phyloP scores from a whole-genome alignment of 306 rosid genomes.

The Malus fusca region DNA sequence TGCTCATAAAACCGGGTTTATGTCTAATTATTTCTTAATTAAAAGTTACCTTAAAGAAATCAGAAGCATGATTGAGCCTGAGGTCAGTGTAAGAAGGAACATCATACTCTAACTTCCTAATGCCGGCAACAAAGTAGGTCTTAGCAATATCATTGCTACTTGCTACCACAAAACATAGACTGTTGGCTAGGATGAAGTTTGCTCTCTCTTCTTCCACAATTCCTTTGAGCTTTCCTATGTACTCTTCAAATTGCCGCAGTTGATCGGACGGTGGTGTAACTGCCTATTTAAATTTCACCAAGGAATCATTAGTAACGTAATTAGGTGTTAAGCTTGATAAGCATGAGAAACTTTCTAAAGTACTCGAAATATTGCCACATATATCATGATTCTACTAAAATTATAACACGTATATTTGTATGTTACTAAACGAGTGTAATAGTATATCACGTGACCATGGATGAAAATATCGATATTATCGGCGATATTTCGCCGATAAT shows the following conservation, averaged over 20 bases:
- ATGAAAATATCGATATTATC: too few species aligned
- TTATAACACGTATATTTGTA: too few species aligned
- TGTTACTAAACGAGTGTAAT: not conserved
- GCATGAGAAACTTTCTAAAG: too few species aligned
- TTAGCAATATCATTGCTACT: slow-evolving; percentile 57
- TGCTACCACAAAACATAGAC: slow-evolving; percentile 27
- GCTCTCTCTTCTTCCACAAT: slow-evolving; percentile 41
- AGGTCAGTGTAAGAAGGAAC: slow-evolving; percentile 38
- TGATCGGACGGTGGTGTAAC: slow-evolving; percentile 36
- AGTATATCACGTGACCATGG: too few species aligned
- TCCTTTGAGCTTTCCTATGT: slow-evolving; percentile 32
- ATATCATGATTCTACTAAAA: too few species aligned
- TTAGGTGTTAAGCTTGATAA: too few species aligned
- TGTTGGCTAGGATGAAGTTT: slow-evolving; percentile 38
- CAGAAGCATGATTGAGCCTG: slow-evolving; percentile 27
- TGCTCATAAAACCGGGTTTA: too few species aligned
- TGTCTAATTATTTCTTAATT: too few species aligned
- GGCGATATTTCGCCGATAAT: too few species aligned
- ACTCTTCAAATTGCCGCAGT: slow-evolving; percentile 36
- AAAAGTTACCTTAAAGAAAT: slow-evolving; percentile 37
- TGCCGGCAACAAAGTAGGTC: slow-evolving; percentile 26
- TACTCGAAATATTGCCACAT: too few species aligned
- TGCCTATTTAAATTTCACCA: slow-evolving; percentile 8
- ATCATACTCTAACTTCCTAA: slow-evolving; percentile 29
- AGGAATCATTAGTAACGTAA: too few species aligned